Percentiles rank a stretch among this genome's conserved stretches.
Evolutionary conservation across 768 basidiomycete species (phyloP).

Genomic region (Rhodotorula sphaerocarpa): DNA sequence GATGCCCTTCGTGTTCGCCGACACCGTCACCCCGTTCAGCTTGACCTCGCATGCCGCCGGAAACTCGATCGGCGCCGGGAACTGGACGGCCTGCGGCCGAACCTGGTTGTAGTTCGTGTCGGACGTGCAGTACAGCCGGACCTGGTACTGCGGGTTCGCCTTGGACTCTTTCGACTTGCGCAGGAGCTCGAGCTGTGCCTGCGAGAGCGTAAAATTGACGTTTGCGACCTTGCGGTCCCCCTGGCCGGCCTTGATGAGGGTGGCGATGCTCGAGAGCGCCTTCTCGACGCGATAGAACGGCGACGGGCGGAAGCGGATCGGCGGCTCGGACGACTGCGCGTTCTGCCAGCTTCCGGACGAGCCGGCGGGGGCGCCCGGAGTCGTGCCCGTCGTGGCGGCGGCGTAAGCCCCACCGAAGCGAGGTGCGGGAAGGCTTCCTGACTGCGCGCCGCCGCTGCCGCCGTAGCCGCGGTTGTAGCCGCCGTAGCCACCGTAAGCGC

Average conservation of each 20-base stretch:
- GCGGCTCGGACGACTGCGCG: conserved; percentile 10
- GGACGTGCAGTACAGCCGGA: conserved; percentile 81
- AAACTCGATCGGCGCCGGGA: conserved; percentile 74
- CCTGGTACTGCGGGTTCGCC: conserved; percentile 55
- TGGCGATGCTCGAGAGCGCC: conserved; percentile 9
- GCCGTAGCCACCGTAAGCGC: neutral
- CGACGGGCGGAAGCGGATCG: conserved; percentile 35
- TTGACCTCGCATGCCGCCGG: conserved; percentile 85
- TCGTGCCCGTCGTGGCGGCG: no score
- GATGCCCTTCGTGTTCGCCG: conserved; percentile 74
- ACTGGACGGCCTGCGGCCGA: conserved; percentile 43
- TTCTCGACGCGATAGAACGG: conserved; percentile 38
- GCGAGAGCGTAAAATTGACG: conserved; percentile 58
- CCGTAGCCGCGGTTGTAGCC: no score
- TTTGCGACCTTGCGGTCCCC: conserved; percentile 60
- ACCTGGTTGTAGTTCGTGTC: conserved; percentile 59
- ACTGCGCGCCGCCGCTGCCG: no score
- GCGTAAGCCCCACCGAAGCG: conserved; percentile 14
- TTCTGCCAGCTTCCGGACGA: no score
- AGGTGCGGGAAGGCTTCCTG: conserved; percentile 6
- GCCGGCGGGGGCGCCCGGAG: no score
- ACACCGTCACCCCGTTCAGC: conserved; percentile 61
- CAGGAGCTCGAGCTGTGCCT: conserved; percentile 59
- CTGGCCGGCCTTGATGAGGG: conserved; percentile 51
- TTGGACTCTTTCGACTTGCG: conserved; percentile 43